Percentiles rank a stretch among this genome's conserved stretches.
phyloP scores from a whole-genome alignment of 2,329 filamentous ascomycete species.

The Cordyceps cateniannulata region DNA sequence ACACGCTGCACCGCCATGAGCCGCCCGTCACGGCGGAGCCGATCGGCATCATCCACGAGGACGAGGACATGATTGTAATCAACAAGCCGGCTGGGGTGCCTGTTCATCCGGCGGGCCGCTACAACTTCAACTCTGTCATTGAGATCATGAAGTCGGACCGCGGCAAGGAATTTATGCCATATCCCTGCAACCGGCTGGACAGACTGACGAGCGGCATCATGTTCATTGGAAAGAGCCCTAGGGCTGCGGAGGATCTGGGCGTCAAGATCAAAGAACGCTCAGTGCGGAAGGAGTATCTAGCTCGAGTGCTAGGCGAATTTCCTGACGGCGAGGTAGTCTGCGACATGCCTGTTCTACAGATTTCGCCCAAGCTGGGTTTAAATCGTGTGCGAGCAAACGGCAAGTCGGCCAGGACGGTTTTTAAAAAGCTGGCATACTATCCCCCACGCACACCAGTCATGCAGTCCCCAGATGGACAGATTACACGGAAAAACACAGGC shows the following conservation, averaged over 20 bases:
- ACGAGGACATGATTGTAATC: constrained; percentile 89
- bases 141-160: constrained; percentile 86
- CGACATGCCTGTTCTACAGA: constrained; percentile 86
- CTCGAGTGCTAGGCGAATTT: constrained; percentile 84
- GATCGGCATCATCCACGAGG: constrained; percentile 81
- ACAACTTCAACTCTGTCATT: constrained; percentile 90
- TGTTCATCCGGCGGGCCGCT: constrained; percentile 89
- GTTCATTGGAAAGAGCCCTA: constrained; percentile 87
- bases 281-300: constrained; percentile 92
- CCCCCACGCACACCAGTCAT: constrained; percentile 39
- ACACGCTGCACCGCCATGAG: constrained; percentile 92
- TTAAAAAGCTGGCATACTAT: constrained; percentile 89
- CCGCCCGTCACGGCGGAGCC: constrained; percentile 80
- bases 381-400: constrained; percentile 93
- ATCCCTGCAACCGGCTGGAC: constrained; percentile 88
- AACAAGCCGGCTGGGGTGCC: constrained; percentile 94
- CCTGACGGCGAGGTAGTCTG: constrained; percentile 87
- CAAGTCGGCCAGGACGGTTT: constrained; percentile 83
- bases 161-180: constrained; percentile 45
- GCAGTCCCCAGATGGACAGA: constrained; percentile 20
- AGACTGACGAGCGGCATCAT: constrained; percentile 92
- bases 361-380: constrained; percentile 89
- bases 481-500: constrained; percentile 56
- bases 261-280: constrained; percentile 71
- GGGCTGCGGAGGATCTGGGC: constrained; percentile 71